Conservation (phyloP, 2,329 filamentous ascomycete species). For the Pyrenochaeta sp. region DNA sequence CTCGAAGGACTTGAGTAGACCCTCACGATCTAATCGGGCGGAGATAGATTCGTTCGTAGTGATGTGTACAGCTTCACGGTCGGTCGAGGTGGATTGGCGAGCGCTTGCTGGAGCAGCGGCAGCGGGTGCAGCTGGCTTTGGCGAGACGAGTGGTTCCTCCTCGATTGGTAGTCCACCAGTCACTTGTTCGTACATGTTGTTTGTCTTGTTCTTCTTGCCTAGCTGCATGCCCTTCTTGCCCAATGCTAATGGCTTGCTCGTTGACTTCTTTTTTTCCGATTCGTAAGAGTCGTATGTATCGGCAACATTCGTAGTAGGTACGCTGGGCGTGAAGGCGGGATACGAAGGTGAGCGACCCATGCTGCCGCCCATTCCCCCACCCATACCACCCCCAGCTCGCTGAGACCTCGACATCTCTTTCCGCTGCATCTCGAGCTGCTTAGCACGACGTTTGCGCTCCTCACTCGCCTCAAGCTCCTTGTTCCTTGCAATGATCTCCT, state of each 20-base stretch:
- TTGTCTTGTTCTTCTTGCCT: constrained; percentile 98
- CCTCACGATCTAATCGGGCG: constrained; percentile 87
- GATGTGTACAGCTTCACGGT: constrained; percentile 86
- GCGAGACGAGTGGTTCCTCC: constrained; percentile 77
- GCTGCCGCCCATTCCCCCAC: constrained; percentile 49
- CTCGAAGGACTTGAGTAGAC: constrained; percentile 82
- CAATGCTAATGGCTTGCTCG: constrained; percentile 77
- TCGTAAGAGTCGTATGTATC: constrained; percentile 95
- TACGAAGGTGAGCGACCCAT: constrained; percentile 79
- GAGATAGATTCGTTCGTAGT: constrained; percentile 90
- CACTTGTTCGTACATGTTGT: constrained; percentile 96
- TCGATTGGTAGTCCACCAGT: constrained; percentile 90
- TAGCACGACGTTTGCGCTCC: constrained; percentile 97
- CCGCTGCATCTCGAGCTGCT: constrained; percentile 98
- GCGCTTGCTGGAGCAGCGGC: constrained; percentile 63
- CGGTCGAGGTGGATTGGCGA: constrained; percentile 71
- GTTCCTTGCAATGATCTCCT: constrained; percentile 78
- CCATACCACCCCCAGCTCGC: constrained; percentile 55
- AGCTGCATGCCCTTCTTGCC: constrained; percentile 99
- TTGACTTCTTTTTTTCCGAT: constrained; percentile 94
- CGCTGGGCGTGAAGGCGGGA: constrained; percentile 85
- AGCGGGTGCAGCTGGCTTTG: constrained; percentile 60
- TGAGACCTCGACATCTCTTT: constrained; percentile 89
- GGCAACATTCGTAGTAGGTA: constrained; percentile 71
- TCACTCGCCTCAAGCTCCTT: constrained; percentile 98